phyloP scores from a whole-genome alignment of 441 rosid genomes.

The Syzygium syzygioides region DNA sequence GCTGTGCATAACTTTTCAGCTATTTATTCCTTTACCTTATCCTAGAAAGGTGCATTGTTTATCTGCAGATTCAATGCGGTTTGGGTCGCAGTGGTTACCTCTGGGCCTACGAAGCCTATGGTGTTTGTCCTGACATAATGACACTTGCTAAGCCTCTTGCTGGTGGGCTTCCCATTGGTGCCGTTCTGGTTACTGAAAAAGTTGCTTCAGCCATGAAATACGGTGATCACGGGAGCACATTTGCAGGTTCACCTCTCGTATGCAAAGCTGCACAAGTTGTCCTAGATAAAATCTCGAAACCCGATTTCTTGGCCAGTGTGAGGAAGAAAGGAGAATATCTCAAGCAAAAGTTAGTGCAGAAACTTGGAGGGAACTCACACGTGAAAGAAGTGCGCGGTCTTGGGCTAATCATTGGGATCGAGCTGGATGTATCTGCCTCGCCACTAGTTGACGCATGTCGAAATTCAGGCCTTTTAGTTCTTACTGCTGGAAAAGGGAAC shows the following conservation, averaged over 20 bases:
- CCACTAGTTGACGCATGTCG: slow-evolving; percentile 77
- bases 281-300: slow-evolving; percentile 57
- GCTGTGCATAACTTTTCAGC: not conserved
- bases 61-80: slow-evolving; percentile 76
- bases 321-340: slow-evolving; percentile 57
- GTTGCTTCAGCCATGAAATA: slow-evolving; percentile 53
- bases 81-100: slow-evolving; percentile 71
- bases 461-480: slow-evolving; percentile 57
- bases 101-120: slow-evolving; percentile 73
- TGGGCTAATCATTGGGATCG: slow-evolving; percentile 77
- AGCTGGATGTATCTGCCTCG: slow-evolving; percentile 55
- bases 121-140: slow-evolving; percentile 74
- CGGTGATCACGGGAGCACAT: slow-evolving; percentile 95
- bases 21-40: not conserved
- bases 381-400: slow-evolving; percentile 81
- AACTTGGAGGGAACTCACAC: slow-evolving; percentile 51
- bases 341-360: slow-evolving; percentile 40
- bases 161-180: slow-evolving; percentile 83
- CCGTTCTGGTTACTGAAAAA: slow-evolving; percentile 58
- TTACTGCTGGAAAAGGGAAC: slow-evolving; percentile 88
- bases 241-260: slow-evolving; percentile 71
- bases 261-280: slow-evolving; percentile 61
- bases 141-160: slow-evolving; percentile 89
- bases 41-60: not conserved
- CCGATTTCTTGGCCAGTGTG: slow-evolving; percentile 59